These are phyloP conservation scores for Ceratocystis diversiconidia DNA, from an alignment of 2,329 filamentous ascomycete species.

Conservation along the genomic window DNA sequence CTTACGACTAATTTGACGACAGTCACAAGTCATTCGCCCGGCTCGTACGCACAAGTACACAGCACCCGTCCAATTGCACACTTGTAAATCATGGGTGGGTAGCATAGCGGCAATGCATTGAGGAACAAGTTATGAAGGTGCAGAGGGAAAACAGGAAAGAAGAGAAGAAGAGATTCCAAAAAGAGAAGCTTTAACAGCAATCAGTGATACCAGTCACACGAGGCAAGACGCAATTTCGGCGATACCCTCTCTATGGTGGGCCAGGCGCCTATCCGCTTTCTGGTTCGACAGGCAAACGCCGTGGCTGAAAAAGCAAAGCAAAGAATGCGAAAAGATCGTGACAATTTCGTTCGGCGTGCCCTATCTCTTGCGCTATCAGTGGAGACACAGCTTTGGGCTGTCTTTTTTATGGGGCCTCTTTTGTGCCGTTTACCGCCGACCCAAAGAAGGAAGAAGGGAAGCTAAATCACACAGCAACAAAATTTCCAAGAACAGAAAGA, in stretches of 20 bases:
- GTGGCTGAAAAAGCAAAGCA: not conserved
- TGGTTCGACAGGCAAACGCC: not conserved
- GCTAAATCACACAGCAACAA: not conserved
- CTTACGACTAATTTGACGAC: no score
- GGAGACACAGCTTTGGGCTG: not conserved
- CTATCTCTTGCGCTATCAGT: not conserved
- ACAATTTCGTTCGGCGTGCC: not conserved
- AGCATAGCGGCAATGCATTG: no score
- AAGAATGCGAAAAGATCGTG: not conserved
- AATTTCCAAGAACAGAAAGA: not conserved
- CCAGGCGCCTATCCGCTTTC: not conserved
- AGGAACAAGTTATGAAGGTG: no score
- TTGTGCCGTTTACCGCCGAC: not conserved
- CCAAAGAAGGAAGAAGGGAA: not conserved
- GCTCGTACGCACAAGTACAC: no score
- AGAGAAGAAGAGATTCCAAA: not conserved
- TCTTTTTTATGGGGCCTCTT: not conserved
- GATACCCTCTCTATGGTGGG: not conserved
- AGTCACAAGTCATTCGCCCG: no score
- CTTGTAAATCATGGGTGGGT: no score
- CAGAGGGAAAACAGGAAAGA: no score
- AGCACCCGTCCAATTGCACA: no score
- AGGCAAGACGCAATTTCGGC: not conserved
- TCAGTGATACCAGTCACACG: not conserved
- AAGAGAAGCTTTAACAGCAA: not conserved